These are phyloP conservation scores for Chamaecyparis obtusa DNA, from an alignment of 75 land plant species.

Conservation along the genomic window DNA sequence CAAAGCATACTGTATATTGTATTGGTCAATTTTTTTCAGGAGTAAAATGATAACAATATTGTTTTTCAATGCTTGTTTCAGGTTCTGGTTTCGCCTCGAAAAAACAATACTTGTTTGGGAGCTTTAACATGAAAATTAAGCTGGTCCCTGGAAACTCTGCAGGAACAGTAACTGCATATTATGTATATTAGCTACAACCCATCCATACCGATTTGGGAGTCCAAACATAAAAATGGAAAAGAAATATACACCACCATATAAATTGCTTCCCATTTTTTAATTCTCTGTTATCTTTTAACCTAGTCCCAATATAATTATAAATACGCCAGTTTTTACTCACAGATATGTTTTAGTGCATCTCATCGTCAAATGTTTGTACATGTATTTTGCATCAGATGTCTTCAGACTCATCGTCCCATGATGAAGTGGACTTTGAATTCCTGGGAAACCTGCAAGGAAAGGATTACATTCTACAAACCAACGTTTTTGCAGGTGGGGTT, in stretches of 20 bases:
- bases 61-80: slow-evolving; percentile 5
- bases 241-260: background rate
- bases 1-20: too few species aligned
- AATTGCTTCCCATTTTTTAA: background rate
- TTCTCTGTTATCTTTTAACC: too few species aligned
- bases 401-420: slow-evolving; percentile 27
- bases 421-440: slow-evolving; percentile 72
- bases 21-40: too few species aligned
- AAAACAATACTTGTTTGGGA: slow-evolving; percentile 58
- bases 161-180: slow-evolving; percentile 44
- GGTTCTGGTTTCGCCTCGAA: slow-evolving; percentile 70
- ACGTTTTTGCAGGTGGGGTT: slow-evolving; percentile 40
- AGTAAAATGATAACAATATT: background rate
- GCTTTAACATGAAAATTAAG: slow-evolving; percentile 69
- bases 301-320: too few species aligned
- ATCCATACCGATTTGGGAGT: slow-evolving; percentile 45
- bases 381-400: slow-evolving; percentile 20
- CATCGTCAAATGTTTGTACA: background rate
- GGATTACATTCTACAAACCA: slow-evolving; percentile 49
- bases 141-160: slow-evolving; percentile 44
- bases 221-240: background rate
- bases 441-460: slow-evolving; percentile 40
- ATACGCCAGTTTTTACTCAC: too few species aligned
- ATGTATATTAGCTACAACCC: slow-evolving; percentile 48
- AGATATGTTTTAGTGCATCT: too few species aligned